Base-by-base conservation (phyloP, 2,329 filamentous ascomycete species). In the Monascus ruber region DNA sequence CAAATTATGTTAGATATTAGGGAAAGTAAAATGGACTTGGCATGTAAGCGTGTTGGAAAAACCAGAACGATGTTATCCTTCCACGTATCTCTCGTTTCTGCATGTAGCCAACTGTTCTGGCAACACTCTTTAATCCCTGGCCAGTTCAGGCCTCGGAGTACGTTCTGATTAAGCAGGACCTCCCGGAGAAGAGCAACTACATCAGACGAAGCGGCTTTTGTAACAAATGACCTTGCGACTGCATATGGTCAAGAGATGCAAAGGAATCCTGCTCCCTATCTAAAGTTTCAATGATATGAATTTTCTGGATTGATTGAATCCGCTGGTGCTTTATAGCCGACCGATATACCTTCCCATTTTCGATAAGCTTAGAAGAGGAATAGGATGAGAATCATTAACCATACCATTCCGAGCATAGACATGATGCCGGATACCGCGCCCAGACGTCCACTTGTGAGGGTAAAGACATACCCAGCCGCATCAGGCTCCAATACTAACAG, bases 181-280 rank as follows among this genome's bases (percentile, higher is more conserved):
- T 5, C 9, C 27, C 27, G 27, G 9, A 9, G 27, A 29, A 29
- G 6, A 29, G 6, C 9, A 9, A 9, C 27, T 29, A 9, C 27
- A 9, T 29, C 10, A 33, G 35, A 10, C 35, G 31, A 5, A 43
- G 38, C n/a, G 40, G 27, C 27, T 42, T 6, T 31, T 42, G 5
- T 38, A 44, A 33, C 46, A 40, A 6, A 42, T 44, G 26, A 40
- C 37, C 25, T 37, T 45, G n/a, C n/a, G n/a, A n/a, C n/a, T n/a
- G n/a, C n/a, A n/a, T n/a, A n/a, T n/a, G n/a, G n/a, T n/a, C n/a
- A 29, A 45, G 28, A 27, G 10, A 17, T 26, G 37, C 42, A 8
- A 37, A 33, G 36, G 39, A 44, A 8, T 35, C 42, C 17, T 7
- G 25, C 6, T 36, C 42, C 5, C 59, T 52, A 27, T 44, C 27